These are phyloP conservation scores for Penicillium bovifimosum DNA, from an alignment of 495 filamentous ascomycete genomes.

Conservation along the genomic window DNA sequence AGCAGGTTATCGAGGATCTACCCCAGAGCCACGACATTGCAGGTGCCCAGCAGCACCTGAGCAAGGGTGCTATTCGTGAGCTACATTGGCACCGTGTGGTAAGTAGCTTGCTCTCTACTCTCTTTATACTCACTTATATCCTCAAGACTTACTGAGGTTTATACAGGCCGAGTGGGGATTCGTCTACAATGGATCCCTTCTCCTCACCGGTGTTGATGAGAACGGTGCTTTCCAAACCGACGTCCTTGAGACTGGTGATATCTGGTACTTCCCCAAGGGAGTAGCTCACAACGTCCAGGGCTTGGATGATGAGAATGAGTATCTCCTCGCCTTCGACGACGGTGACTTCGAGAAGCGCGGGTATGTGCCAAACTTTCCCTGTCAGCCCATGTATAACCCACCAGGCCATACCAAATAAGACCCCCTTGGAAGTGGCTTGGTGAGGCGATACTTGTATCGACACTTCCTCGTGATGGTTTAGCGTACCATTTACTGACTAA, in stretches of 20 bases:
- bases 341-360: slow-evolving; percentile 45
- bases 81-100: slow-evolving; percentile 64
- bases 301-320: slow-evolving; percentile 58
- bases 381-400: neutral
- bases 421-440: no score
- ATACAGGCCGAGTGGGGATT: slow-evolving; percentile 60
- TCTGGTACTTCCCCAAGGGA: slow-evolving; percentile 67
- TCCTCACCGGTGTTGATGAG: slow-evolving; percentile 56
- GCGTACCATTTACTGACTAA: neutral
- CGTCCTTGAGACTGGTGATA: slow-evolving; percentile 52
- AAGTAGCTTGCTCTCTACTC: slow-evolving; percentile 13
- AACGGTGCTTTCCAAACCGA: slow-evolving; percentile 50
- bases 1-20: slow-evolving; percentile 57
- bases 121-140: neutral
- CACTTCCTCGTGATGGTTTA: no score
- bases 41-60: slow-evolving; percentile 58
- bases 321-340: slow-evolving; percentile 62
- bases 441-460: no score
- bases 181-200: slow-evolving; percentile 51
- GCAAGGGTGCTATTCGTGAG: slow-evolving; percentile 57
- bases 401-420: no score
- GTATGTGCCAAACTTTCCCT: slow-evolving; percentile 6
- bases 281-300: slow-evolving; percentile 54
- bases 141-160: neutral
- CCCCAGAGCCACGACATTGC: slow-evolving; percentile 57